Evolutionary conservation across 2,329 filamentous ascomycete species (phyloP), one percentile per base, ranked within the genome.

Genomic region (Fusarium anthophilum): DNA sequence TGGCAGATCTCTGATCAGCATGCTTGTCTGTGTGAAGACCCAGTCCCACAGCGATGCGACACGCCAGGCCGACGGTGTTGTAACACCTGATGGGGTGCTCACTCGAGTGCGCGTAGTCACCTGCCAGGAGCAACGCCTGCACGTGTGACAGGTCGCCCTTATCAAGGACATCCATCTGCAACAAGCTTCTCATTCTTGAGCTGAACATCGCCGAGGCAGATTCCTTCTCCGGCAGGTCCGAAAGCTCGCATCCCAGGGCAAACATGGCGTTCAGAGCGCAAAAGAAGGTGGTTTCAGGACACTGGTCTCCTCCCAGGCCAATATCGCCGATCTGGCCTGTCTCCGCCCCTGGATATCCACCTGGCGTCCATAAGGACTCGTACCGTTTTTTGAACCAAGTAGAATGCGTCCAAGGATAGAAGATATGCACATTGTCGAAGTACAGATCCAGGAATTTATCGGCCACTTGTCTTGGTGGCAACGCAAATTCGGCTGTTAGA

Each of bases 341-440:
- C 3, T 66, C 37, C 9, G 5, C 12, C 0, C 60, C 61, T 1
- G 63, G 2, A 17, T 66, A 66, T 1, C 41, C 61, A 1, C 3
- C 2, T 3, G 63, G 3, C 6, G 38, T 35, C 63, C 63, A 66
- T 26, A 66, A 1, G 0, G 48, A 2, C 32, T 66, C 61, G 12
- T 66, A 66, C 1, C 50, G 50, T 8, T 35, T 51, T 1, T 2
- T 37, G 1, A 67, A 67, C 11, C 63, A 53, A 0, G 54, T 44
- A 9, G 63, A 67, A 6, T 67, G 63, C 5, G 38, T 51, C 65
- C 63, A 67, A 0, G 65, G 65, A n/a, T 67, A 67, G 1, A 67
- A 47, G 0, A 67, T 67, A 3, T 67, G 65, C 4, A 60, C 63
- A 1, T 2, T 66, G 0, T 51, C 39, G 1, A 67, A 67, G 15